A percentile compares a stretch with the other conserved stretches of the same genome.
Conservation (phyloP, 2,329 filamentous ascomycete genomes). For the Chaetoscypha palmicola region DNA sequence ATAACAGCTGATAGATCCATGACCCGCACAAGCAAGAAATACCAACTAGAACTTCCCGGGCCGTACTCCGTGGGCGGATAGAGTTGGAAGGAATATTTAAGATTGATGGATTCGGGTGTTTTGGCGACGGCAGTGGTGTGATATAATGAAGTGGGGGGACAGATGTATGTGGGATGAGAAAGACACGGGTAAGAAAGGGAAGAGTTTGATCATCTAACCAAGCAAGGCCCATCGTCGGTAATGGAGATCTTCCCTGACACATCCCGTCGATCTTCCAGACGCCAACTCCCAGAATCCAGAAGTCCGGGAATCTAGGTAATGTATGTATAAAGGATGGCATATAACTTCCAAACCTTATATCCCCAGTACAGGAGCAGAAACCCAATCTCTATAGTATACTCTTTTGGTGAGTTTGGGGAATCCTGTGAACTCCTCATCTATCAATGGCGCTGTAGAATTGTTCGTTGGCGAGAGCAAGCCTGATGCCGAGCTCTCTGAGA, state of each 20-base stretch:
- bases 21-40: too few relatives aligned
- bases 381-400: not conserved
- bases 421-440: not conserved
- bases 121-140: not conserved
- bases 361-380: not conserved
- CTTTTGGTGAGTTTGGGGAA: not conserved
- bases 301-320: too few relatives aligned
- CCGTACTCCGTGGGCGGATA: not conserved
- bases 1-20: too few relatives aligned
- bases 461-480: not conserved
- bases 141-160: not conserved
- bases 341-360: too few relatives aligned
- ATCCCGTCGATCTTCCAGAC: too few relatives aligned
- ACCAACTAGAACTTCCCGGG: not conserved
- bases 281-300: slow-evolving; percentile 1
- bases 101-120: not conserved
- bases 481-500: not conserved
- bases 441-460: not conserved
- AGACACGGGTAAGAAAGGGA: not conserved
- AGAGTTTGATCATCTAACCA: too few relatives aligned
- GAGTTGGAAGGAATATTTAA: not conserved
- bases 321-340: not conserved
- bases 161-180: not conserved
- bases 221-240: not conserved
- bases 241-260: not conserved